Percentiles rank a stretch among this genome's conserved stretches.
Evolutionary conservation across 176 grass and related monocot species (phyloP).

Genomic region (Aegilops sharonensis): DNA sequence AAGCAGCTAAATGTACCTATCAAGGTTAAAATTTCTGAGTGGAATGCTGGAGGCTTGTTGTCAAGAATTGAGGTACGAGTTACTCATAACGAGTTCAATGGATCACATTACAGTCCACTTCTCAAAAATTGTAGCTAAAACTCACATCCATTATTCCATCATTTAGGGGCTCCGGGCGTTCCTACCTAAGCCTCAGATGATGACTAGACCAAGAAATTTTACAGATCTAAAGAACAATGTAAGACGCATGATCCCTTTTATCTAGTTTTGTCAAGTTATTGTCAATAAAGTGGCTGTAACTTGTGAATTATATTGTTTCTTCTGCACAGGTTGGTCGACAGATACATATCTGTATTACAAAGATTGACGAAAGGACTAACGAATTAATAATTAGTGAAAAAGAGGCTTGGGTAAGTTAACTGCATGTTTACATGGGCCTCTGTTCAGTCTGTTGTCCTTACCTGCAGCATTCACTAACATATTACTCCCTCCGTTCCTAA

Average conservation of each 20-base stretch:
- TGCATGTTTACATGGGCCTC: background rate
- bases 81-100: constrained; percentile 14
- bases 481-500: too few species aligned
- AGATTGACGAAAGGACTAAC: constrained; percentile 70
- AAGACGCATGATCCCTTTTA: constrained; percentile 15
- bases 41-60: constrained; percentile 84
- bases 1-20: constrained; percentile 75
- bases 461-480: background rate
- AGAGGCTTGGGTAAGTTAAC: constrained; percentile 73
- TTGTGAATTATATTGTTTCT: constrained; percentile 18
- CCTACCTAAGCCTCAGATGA: constrained; percentile 87
- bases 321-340: constrained; percentile 53
- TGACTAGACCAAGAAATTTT: constrained; percentile 72
- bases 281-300: background rate
- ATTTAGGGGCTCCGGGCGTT: constrained; percentile 79
- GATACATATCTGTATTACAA: constrained; percentile 64
- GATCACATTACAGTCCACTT: constrained; percentile 11
- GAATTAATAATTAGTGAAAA: constrained; percentile 92
- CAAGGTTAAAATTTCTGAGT: constrained; percentile 84
- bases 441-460: background rate
- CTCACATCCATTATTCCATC: background rate
- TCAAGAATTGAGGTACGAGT: constrained; percentile 70
- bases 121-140: background rate
- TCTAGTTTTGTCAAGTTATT: constrained; percentile 15
- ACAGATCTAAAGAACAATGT: constrained; percentile 79